Base-by-base conservation (phyloP, 306 rosid species). In the Bauhinia variegata region DNA sequence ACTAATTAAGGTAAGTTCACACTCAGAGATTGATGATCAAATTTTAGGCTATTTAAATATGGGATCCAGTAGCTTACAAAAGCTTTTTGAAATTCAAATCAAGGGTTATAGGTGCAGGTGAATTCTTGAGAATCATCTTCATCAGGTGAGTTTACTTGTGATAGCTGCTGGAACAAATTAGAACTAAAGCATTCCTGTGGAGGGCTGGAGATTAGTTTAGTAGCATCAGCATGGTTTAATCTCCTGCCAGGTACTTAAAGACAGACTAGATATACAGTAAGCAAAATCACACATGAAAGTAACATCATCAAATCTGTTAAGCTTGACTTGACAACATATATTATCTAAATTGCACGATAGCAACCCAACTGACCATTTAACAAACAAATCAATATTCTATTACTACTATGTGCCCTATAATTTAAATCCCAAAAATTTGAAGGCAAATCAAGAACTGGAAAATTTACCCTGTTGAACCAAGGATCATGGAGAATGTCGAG, bases 401-500 rank as follows among this genome's bases (percentile, higher is more conserved):
- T 36, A 5, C 41, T 2, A 8, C 6, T 5, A 36, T 1, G 9
- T 0, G 9, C 41, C 47, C 32, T 18, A 6, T 11, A 19, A 42
- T 19, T 12, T 17, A 41, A 30, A 3, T 5, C 28, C 28, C 19
- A 46, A 46, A 46, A 46, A 5, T 13, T 2, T 11, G 28, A 8
- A 8, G 14, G 23, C 41, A 30, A 12, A n/a, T 7, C 8, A 66
- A 6, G 16, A 54, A 49, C 3, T 8, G 41, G 41, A 30, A 55
- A 39, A 15, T 6, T 56, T 59, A 90, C 99, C 67, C 90, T 95
- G 44, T 95, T 95, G 85, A 95, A 95, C 99, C 96, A 95, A 52
- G 99, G 97, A 64, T 95, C 99, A 19, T 95, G 99, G 39, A 95
- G 99, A 67, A 95, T 95, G 62, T 95, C 99, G 47, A 90, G 85